These are phyloP conservation scores for Ogataea ganodermae DNA, from an alignment of 805 yeast genomes.

Conservation along the genomic window DNA sequence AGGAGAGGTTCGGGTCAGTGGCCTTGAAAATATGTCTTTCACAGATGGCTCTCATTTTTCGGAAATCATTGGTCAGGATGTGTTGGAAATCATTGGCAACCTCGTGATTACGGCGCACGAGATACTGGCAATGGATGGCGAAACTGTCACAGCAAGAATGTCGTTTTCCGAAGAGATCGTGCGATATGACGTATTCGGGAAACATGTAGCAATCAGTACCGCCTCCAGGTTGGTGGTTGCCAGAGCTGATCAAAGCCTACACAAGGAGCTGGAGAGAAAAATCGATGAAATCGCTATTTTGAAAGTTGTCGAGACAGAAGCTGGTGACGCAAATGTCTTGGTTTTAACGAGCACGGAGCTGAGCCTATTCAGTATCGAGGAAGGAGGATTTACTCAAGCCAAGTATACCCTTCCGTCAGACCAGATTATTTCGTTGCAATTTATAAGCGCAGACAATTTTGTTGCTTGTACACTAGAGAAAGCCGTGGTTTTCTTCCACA, in stretches of 20 bases:
- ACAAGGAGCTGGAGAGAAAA: not conserved
- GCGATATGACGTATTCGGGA: not conserved
- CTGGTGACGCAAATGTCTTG: not conserved
- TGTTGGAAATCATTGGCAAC: not conserved
- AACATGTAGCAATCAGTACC: not conserved
- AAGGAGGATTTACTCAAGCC: not conserved
- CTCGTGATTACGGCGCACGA: not conserved
- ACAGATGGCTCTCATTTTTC: not conserved
- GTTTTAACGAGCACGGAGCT: not conserved
- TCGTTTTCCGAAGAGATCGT: not conserved
- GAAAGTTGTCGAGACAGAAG: not conserved
- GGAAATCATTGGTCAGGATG: not conserved
- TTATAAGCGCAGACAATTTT: not conserved
- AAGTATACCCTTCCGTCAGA: not conserved
- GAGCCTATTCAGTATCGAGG: not conserved
- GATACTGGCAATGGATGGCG: not conserved
- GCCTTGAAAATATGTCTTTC: not conserved
- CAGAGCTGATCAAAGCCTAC: not conserved
- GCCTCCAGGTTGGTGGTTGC: not conserved
- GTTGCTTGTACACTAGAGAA: slow-evolving; percentile 2
- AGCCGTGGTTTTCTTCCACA: not conserved
- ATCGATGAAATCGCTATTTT: not conserved
- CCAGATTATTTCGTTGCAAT: not conserved
- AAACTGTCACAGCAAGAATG: not conserved
- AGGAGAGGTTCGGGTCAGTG: not conserved